Conservation (phyloP, 148 eudicot species). For the Rheum nobile region DNA sequence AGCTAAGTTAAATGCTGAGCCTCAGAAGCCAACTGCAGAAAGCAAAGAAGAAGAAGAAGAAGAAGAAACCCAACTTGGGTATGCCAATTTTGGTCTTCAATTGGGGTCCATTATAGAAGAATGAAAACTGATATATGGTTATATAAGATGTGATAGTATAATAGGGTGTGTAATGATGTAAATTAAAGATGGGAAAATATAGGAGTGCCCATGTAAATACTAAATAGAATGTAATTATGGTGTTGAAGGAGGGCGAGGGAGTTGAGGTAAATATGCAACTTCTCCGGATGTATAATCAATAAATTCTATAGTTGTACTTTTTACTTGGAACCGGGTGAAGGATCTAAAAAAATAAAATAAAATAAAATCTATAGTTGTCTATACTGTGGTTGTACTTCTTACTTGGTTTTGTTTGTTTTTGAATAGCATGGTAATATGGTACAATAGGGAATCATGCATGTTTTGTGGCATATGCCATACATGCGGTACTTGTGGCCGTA, state of each 20-base stretch:
- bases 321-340: too few relatives aligned
- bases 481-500: not conserved
- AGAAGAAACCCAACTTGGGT: not conserved
- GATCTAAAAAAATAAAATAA: too few relatives aligned
- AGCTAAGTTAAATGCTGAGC: not conserved
- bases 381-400: not conserved
- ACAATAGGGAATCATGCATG: not conserved
- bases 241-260: not conserved
- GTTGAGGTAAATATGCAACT: not conserved
- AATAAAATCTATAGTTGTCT: not conserved
- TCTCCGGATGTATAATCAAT: not conserved
- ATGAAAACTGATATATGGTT: not conserved
- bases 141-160: not conserved
- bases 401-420: not conserved
- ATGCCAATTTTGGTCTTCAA: not conserved
- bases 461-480: not conserved
- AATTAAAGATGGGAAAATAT: not conserved
- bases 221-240: not conserved
- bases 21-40: not conserved
- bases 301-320: not conserved
- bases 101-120: not conserved
- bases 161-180: not conserved
- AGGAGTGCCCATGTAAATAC: too few relatives aligned
- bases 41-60: not conserved
- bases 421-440: not conserved